Conservation (phyloP, 257 asterid genomes). For the Jacaranda copaia region DNA sequence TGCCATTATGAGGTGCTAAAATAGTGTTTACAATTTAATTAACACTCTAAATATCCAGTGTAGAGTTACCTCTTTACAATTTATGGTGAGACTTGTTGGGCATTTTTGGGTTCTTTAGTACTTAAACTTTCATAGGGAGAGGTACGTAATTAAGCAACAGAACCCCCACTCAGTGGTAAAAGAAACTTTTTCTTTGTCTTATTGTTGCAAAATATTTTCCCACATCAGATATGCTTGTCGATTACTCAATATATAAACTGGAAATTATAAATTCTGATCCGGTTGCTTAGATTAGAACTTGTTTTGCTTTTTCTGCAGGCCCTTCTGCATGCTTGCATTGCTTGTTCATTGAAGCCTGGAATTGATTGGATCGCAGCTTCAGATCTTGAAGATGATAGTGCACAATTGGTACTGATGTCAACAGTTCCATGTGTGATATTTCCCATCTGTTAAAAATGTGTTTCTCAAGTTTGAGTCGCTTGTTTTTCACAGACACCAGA, state of each 20-base stretch:
- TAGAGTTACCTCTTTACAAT: neutral
- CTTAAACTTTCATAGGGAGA: neutral
- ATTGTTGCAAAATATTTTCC: neutral
- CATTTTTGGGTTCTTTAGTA: neutral
- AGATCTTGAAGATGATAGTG: conserved; percentile 93
- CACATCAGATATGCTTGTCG: neutral
- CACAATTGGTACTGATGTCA: conserved; percentile 54
- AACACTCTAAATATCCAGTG: neutral
- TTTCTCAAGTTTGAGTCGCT: conserved; percentile 18
- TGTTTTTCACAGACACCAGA: conserved; percentile 74
- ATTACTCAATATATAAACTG: neutral
- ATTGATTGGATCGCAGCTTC: conserved; percentile 99
- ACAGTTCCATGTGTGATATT: conserved; percentile 23
- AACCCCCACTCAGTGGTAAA: neutral
- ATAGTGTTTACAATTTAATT: neutral
- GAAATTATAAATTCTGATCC: neutral
- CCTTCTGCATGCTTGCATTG: conserved; percentile 92
- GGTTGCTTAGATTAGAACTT: neutral
- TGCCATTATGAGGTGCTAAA: neutral
- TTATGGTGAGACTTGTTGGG: neutral
- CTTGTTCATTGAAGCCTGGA: conserved; percentile 80
- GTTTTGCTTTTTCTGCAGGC: conserved; percentile 62
- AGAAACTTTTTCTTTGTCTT: neutral
- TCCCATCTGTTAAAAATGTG: conserved; percentile 23
- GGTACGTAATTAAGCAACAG: neutral